These are phyloP conservation scores for Psidium guajava DNA, from an alignment of 345 rosid species.

Conservation along the genomic window DNA sequence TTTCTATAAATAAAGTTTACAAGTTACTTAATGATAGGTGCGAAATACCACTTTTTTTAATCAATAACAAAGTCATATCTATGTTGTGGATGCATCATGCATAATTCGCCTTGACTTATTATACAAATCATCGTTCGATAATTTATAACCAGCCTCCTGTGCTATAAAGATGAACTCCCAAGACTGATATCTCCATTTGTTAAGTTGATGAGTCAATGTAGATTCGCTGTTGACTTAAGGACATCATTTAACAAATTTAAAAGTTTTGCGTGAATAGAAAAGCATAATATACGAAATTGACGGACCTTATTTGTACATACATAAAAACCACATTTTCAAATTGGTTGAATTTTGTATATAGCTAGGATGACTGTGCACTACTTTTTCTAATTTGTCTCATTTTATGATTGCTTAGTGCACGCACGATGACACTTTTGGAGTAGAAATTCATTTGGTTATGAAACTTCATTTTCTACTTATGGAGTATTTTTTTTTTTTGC, in stretches of 20 bases:
- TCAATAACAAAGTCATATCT: not conserved
- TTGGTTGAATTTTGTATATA: not conserved
- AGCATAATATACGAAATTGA: not conserved
- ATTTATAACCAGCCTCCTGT: not conserved
- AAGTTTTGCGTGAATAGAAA: not conserved
- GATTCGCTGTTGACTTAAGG: too few relatives aligned
- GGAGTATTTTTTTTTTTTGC: too few relatives aligned
- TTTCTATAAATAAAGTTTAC: not conserved
- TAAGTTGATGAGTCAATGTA: too few relatives aligned
- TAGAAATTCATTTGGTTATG: too few relatives aligned
- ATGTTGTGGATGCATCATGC: not conserved
- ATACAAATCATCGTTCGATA: not conserved
- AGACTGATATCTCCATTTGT: not conserved
- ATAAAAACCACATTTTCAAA: rapidly evolving
- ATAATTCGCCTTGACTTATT: not conserved
- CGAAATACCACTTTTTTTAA: not conserved
- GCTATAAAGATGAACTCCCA: not conserved
- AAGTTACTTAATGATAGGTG: not conserved
- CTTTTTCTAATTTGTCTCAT: not conserved
- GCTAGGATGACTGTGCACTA: not conserved
- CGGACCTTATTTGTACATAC: not conserved
- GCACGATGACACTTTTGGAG: too few relatives aligned
- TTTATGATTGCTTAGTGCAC: not conserved
- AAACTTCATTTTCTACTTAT: too few relatives aligned
- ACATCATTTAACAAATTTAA: too few relatives aligned